A percentile compares a stretch with the other conserved stretches of the same genome.
Evolutionary conservation across 331 rosid species (phyloP).

Genomic region (Pyrus hybrid): DNA sequence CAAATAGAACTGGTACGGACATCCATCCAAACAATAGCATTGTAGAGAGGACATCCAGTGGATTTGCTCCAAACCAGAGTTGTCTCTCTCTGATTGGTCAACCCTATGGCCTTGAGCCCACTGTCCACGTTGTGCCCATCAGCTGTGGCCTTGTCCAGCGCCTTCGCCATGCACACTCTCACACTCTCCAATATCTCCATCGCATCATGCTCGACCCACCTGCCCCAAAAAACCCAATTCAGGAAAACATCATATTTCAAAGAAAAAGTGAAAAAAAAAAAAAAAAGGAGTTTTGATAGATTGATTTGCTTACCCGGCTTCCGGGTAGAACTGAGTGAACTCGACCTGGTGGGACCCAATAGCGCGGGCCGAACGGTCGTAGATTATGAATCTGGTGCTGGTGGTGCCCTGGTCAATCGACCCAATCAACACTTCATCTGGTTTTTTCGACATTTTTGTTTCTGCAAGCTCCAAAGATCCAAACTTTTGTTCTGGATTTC

Average conservation of each 20-base stretch:
- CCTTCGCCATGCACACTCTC: slow-evolving; percentile 58
- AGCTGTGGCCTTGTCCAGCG: slow-evolving; percentile 72
- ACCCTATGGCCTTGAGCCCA: slow-evolving; percentile 72
- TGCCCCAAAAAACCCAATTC: neutral
- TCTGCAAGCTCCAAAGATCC: neutral
- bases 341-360: slow-evolving; percentile 80
- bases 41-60: slow-evolving; percentile 67
- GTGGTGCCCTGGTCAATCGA: slow-evolving; percentile 89
- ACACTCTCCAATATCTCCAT: slow-evolving; percentile 88
- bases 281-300: neutral
- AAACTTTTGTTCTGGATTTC: neutral
- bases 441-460: neutral
- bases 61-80: slow-evolving; percentile 90
- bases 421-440: slow-evolving; percentile 40
- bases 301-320: slow-evolving; percentile 60
- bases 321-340: slow-evolving; percentile 76
- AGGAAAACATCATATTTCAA: too few relatives aligned
- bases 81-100: slow-evolving; percentile 92
- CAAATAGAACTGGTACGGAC: slow-evolving; percentile 69
- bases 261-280: neutral
- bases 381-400: slow-evolving; percentile 76
- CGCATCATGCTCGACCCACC: slow-evolving; percentile 95
- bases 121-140: slow-evolving; percentile 63
- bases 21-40: slow-evolving; percentile 98
- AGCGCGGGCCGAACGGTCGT: slow-evolving; percentile 29